A percentile compares a stretch with the other conserved stretches of the same genome.
phyloP scores from a whole-genome alignment of 2,329 filamentous ascomycete genomes.

The Ascomycota sp. region DNA sequence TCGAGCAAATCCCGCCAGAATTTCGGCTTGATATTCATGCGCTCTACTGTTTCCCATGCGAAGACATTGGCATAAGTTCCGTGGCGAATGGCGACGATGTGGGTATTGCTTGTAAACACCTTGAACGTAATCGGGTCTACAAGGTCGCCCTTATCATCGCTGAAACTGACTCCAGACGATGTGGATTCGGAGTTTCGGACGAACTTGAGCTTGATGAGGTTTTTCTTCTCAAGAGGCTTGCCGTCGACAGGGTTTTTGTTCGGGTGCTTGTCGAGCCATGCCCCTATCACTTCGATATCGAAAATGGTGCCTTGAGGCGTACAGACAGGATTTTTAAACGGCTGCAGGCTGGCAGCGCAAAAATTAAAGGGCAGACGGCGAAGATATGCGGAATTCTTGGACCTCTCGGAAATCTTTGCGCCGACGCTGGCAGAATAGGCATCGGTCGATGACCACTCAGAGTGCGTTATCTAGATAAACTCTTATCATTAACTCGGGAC shows the following conservation, averaged over 20 bases:
- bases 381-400: slow-evolving; percentile 33
- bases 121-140: slow-evolving; percentile 97
- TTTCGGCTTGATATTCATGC: slow-evolving; percentile 91
- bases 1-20: slow-evolving; percentile 83
- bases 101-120: slow-evolving; percentile 93
- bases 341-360: slow-evolving; percentile 87
- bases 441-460: slow-evolving; percentile 87
- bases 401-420: slow-evolving; percentile 36
- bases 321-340: slow-evolving; percentile 88
- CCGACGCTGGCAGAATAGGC: slow-evolving; percentile 68
- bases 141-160: slow-evolving; percentile 57
- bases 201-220: slow-evolving; percentile 82
- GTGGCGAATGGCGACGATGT: slow-evolving; percentile 72
- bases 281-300: slow-evolving; percentile 80
- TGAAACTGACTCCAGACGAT: slow-evolving; percentile 23
- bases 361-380: slow-evolving; percentile 92
- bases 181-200: slow-evolving; percentile 64
- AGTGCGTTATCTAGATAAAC: slow-evolving; percentile 57
- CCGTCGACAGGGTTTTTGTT: slow-evolving; percentile 82
- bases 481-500: background rate
- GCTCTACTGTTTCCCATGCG: slow-evolving; percentile 84
- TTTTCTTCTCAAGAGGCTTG: slow-evolving; percentile 53
- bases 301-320: slow-evolving; percentile 76
- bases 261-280: slow-evolving; percentile 78
- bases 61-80: slow-evolving; percentile 84